Conservation (phyloP, 2,329 filamentous ascomycete species). For the Domatiomyces globalis region DNA sequence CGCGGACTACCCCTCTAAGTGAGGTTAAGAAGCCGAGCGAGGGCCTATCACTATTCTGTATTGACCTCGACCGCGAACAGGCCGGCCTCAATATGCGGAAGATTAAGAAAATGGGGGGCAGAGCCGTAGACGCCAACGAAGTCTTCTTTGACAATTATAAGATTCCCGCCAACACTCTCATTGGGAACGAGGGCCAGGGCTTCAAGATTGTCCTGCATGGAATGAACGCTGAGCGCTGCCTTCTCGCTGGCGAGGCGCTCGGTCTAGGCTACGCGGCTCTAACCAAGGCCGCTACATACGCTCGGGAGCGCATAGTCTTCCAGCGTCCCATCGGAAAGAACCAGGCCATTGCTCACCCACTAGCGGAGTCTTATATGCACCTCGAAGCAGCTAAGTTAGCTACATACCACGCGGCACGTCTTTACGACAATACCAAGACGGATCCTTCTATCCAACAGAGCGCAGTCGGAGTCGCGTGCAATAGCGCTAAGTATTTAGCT, state of each 20-base stretch:
- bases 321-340: conserved; percentile 50
- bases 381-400: conserved; percentile 52
- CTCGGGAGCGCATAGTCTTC: conserved; percentile 52
- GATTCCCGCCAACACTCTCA: conserved; percentile 48
- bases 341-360: conserved; percentile 50
- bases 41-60: conserved; percentile 66
- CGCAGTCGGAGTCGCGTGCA: conserved; percentile 49
- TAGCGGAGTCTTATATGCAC: conserved; percentile 51
- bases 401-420: conserved; percentile 49
- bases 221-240: conserved; percentile 65
- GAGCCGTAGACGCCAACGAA: conserved; percentile 72
- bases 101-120: conserved; percentile 76
- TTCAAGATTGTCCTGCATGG: conserved; percentile 68
- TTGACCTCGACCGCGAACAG: conserved; percentile 46
- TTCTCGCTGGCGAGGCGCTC: conserved; percentile 64
- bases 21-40: conserved; percentile 56
- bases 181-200: conserved; percentile 59
- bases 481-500: conserved; percentile 52
- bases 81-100: conserved; percentile 49
- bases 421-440: conserved; percentile 43
- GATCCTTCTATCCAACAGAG: conserved; percentile 34
- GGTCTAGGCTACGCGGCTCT: conserved; percentile 63
- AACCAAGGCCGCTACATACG: conserved; percentile 49
- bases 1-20: conserved; percentile 57
- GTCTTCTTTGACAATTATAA: conserved; percentile 72